Conservation (phyloP, 2,329 filamentous ascomycete genomes). For the Nothophaeocryptopus gaeumannii region DNA sequence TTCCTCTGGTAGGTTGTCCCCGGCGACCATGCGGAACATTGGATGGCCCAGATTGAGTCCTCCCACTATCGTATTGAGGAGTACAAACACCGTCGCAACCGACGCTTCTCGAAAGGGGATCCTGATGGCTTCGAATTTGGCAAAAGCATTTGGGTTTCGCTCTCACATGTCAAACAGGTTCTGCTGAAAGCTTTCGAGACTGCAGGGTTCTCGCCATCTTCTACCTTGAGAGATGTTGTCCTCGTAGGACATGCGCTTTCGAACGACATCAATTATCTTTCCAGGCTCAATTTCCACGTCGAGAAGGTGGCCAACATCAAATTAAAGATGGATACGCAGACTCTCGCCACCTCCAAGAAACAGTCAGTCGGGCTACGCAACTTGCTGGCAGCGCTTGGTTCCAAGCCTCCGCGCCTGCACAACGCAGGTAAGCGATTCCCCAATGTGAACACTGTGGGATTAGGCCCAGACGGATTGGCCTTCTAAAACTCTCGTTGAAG, state of each 20-base stretch:
- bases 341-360: slow-evolving; percentile 65
- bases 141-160: slow-evolving; percentile 43
- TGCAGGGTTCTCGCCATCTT: slow-evolving; percentile 33
- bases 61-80: slow-evolving; percentile 74
- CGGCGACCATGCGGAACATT: slow-evolving; percentile 1
- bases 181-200: slow-evolving; percentile 56
- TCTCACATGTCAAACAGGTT: slow-evolving; percentile 37
- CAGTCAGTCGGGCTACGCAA: slow-evolving; percentile 44
- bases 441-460: no score
- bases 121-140: slow-evolving; percentile 74
- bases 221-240: slow-evolving; percentile 54
- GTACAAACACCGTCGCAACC: slow-evolving; percentile 64
- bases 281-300: slow-evolving; percentile 60
- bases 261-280: slow-evolving; percentile 67
- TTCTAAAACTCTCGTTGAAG: no score
- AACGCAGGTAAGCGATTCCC: slow-evolving; percentile 7
- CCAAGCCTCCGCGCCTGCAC: slow-evolving; percentile 10
- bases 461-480: no score
- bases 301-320: slow-evolving; percentile 53
- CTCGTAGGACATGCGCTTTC: slow-evolving; percentile 76
- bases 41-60: slow-evolving; percentile 13
- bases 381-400: slow-evolving; percentile 60
- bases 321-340: slow-evolving; percentile 59
- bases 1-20: no score
- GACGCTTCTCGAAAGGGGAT: slow-evolving; percentile 66